Evolutionary conservation across 2,329 filamentous ascomycete species (phyloP).

Genomic region (Didymellaceae sp.): DNA sequence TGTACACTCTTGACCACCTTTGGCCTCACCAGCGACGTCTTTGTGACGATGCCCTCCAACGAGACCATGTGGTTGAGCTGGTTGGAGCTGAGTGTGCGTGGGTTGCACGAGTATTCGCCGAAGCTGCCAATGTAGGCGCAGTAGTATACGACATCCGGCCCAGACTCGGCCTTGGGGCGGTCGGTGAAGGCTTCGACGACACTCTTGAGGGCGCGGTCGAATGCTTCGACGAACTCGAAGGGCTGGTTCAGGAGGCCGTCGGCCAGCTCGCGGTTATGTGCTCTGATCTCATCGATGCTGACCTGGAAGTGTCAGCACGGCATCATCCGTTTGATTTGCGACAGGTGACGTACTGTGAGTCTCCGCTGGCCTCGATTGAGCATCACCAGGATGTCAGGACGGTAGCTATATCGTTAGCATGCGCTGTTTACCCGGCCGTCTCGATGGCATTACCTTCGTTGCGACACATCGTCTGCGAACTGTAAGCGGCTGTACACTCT

Average conservation of each 20-base stretch:
- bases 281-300: slow-evolving; percentile 84
- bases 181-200: slow-evolving; percentile 82
- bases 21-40: slow-evolving; percentile 91
- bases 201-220: slow-evolving; percentile 88
- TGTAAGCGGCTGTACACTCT: slow-evolving; percentile 28
- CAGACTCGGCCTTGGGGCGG: slow-evolving; percentile 75
- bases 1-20: slow-evolving; percentile 99
- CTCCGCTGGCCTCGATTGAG: slow-evolving; percentile 66
- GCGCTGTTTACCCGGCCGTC: slow-evolving; percentile 2
- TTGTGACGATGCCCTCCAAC: slow-evolving; percentile 95
- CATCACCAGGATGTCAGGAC: slow-evolving; percentile 84
- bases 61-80: slow-evolving; percentile 98
- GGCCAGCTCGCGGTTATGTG: slow-evolving; percentile 84
- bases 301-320: slow-evolving; percentile 31
- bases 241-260: slow-evolving; percentile 80
- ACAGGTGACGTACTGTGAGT: slow-evolving; percentile 55
- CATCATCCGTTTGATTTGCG: too few relatives aligned
- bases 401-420: slow-evolving; percentile 68
- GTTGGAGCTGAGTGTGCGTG: slow-evolving; percentile 84
- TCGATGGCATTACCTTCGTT: slow-evolving; percentile 52
- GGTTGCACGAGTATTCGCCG: slow-evolving; percentile 92
- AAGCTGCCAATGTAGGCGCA: slow-evolving; percentile 98
- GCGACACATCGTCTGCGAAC: slow-evolving; percentile 60
- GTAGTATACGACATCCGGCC: slow-evolving; percentile 84
- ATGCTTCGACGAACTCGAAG: slow-evolving; percentile 87